Percentiles rank a stretch among this genome's conserved stretches.
Conservation (phyloP, 2,329 filamentous ascomycete species). For the Celoporthe dispersa region DNA sequence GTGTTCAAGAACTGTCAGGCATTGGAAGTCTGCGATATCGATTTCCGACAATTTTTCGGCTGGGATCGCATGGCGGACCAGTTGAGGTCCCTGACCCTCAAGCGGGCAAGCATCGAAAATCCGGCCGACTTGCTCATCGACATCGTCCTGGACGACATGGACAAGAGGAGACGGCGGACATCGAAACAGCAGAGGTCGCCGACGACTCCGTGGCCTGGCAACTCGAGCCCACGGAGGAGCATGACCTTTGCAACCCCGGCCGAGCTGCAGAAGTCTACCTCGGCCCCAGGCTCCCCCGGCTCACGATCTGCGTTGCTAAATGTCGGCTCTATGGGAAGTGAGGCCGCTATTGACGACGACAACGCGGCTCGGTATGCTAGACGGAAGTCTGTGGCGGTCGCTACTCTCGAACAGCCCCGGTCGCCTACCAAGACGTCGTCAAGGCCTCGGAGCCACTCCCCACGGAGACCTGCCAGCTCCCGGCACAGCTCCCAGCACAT, state of each 20-base stretch:
- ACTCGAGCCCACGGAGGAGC: conserved; percentile 63
- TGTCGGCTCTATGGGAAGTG: conserved; percentile 63
- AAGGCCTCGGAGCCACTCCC: conserved; percentile 78
- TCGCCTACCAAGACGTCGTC: conserved; percentile 46
- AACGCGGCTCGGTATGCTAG: conserved; percentile 41
- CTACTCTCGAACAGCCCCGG: conserved; percentile 49
- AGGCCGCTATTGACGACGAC: conserved; percentile 47
- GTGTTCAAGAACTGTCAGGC: conserved; percentile 97
- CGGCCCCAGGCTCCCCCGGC: conserved; percentile 67
- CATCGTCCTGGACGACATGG: conserved; percentile 95
- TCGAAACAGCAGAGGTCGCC: conserved; percentile 85
- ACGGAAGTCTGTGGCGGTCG: conserved; percentile 50
- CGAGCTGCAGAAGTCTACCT: conserved; percentile 70
- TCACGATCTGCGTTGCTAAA: conserved; percentile 54
- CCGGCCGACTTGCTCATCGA: conserved; percentile 87
- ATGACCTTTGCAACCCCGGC: conserved; percentile 62
- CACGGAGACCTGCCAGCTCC: conserved; percentile 74
- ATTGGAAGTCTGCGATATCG: conserved; percentile 91
- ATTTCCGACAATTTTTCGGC: conserved; percentile 95
- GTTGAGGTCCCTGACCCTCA: conserved; percentile 84
- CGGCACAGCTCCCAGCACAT: conserved; percentile 71
- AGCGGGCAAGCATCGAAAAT: conserved; percentile 85
- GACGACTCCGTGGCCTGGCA: conserved; percentile 68
- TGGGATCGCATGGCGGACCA: conserved; percentile 96
- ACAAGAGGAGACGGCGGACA: conserved; percentile 84